Evolutionary conservation across 2,329 filamentous ascomycete species (phyloP), one percentile per base, ranked within the genome.

Genomic region (Herpotrichia juniperi): DNA sequence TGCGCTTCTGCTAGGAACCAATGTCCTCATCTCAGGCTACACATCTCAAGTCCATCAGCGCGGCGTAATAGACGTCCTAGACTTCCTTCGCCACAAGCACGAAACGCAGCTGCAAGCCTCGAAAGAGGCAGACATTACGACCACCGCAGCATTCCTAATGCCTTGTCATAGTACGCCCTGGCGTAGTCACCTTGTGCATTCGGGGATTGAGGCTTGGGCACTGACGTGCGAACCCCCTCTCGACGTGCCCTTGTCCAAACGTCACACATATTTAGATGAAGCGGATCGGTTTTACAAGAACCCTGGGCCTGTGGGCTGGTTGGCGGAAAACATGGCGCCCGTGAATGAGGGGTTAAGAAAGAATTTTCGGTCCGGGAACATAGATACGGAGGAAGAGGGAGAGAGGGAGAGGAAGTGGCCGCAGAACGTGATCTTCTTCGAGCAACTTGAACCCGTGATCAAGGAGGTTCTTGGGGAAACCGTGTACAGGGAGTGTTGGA

Each of bases 121-220:
- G 37, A 28, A 9, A n/a, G 19, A 49, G 39, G 16, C n/a, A n/a
- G 71, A 64, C 52, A 51, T 45, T 58, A 62, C 43, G 24, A 81
- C 82, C 24, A 82, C 82, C 2, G 78, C 87, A 28, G 88, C 89
- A 17, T 97, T 97, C 76, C 82, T 99, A 21, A 96, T 93, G 83
- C 94, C 94, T 9, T 99, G 94, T 76, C 94, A 99, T 79, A 90
- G 89, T 59, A 97, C 93, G 0, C 93, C 94, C 2, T 97, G 94
- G 93, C 89, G 93, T 64, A 92, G 89, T 14, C 90, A 96, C 67
- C 82, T 97, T 32, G 80, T 96, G 54, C 84, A 94, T 67, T 84
- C 90, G 0, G 77, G 79, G 25, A 85, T 97, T 47, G 77, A 84
- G 51, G 92, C 91, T 3, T 93, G 93, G 80, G 93, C 93, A 0